phyloP scores from a whole-genome alignment of 2,329 filamentous ascomycete species.

The Alternaria incomplexa region DNA sequence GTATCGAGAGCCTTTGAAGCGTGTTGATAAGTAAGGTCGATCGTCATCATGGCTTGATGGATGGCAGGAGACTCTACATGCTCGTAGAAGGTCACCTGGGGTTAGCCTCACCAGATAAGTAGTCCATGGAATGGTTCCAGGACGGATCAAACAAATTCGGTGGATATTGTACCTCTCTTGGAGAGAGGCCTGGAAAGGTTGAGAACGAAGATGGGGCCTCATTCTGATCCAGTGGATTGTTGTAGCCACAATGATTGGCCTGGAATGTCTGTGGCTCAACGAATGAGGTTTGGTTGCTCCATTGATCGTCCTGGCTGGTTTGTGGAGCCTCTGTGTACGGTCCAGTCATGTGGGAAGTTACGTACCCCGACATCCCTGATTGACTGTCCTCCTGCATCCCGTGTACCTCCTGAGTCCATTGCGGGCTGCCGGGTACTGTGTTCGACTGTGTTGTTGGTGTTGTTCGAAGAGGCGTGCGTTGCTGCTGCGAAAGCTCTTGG shows the following conservation, averaged over 20 bases:
- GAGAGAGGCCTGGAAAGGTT: neutral
- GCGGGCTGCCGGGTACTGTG: neutral
- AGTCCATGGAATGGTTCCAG: neutral
- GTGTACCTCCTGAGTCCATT: neutral
- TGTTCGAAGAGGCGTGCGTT: neutral
- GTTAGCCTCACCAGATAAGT: neutral
- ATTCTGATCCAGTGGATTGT: neutral
- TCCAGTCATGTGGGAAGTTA: neutral
- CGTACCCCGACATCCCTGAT: slow-evolving; percentile 1
- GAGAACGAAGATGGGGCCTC: neutral
- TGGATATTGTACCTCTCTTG: neutral
- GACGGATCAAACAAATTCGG: neutral
- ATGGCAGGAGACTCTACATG: neutral
- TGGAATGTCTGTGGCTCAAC: neutral
- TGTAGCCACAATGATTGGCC: neutral
- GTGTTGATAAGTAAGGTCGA: neutral
- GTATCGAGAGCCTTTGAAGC: neutral
- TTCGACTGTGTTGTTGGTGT: neutral
- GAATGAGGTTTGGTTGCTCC: neutral
- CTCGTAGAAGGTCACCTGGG: neutral
- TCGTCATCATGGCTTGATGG: neutral
- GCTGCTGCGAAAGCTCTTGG: neutral
- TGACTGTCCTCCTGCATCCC: neutral
- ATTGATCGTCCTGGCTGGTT: neutral
- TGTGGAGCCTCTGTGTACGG: neutral